phyloP scores from a whole-genome alignment of 495 filamentous ascomycete species.

The Emericellopsis terricola region DNA sequence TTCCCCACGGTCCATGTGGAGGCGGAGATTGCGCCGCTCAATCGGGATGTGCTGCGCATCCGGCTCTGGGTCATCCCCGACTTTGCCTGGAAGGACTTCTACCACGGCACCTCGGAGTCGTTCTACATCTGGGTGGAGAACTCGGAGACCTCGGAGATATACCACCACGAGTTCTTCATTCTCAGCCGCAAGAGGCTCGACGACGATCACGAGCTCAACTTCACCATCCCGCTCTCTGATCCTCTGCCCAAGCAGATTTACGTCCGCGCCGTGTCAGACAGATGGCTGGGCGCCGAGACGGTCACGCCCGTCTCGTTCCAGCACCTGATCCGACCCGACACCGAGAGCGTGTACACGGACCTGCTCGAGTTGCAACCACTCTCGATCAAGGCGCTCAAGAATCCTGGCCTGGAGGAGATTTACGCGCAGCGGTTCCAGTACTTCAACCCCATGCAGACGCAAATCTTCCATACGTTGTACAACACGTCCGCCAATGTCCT shows the following conservation, averaged over 20 bases:
- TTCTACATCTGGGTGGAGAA: slow-evolving; percentile 99
- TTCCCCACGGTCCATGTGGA: slow-evolving; percentile 87
- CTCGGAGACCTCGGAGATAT: slow-evolving; percentile 93
- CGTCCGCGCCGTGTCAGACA: slow-evolving; percentile 79
- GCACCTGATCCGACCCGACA: slow-evolving; percentile 92
- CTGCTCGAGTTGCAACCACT: slow-evolving; percentile 82
- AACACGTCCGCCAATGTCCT: slow-evolving; percentile 83
- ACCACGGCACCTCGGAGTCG: slow-evolving; percentile 85
- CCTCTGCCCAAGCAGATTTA: slow-evolving; percentile 92
- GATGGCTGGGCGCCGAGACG: slow-evolving; percentile 95
- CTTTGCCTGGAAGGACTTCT: slow-evolving; percentile 89
- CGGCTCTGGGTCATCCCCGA: slow-evolving; percentile 72
- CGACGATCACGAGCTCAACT: slow-evolving; percentile 90
- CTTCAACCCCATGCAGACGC: slow-evolving; percentile 99
- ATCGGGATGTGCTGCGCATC: slow-evolving; percentile 82
- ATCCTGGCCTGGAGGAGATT: slow-evolving; percentile 69
- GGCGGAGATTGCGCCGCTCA: slow-evolving; percentile 85
- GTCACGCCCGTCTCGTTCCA: slow-evolving; percentile 92
- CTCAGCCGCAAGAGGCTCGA: slow-evolving; percentile 73
- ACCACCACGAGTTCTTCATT: slow-evolving; percentile 95
- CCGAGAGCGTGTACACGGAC: slow-evolving; percentile 92
- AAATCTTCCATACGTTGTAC: slow-evolving; percentile 91
- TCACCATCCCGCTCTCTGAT: slow-evolving; percentile 89
- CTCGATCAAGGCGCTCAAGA: slow-evolving; percentile 74
- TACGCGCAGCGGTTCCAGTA: slow-evolving; percentile 78